Evolutionary conservation across 2,329 filamentous ascomycete species (phyloP), one percentile per base, ranked within the genome.

Genomic region (Lachnellula hyalina): DNA sequence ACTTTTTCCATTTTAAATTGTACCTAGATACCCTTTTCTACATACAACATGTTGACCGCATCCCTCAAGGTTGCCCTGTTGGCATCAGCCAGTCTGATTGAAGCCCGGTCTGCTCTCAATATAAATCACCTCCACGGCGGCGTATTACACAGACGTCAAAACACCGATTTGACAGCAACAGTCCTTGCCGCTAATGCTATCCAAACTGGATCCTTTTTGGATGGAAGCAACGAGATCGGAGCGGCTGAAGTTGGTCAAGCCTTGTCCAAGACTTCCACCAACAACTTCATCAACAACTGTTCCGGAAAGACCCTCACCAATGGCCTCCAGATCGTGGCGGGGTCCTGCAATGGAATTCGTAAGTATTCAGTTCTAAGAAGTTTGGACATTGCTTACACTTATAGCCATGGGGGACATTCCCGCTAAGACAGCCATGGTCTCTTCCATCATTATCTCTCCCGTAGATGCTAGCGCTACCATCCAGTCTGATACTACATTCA

Each of bases 291-390:
- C 60, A 69, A 70, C 54, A 54, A 59, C 46, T 70, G 68, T 47
- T 44, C 58, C 15, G 68, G 67, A 17, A 63, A 67, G 66, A 77
- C 73, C 0, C 67, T 83, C 47, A 86, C 83, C 59, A 83, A 87
- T 63, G 84, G 83, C 63, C 70, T 77, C 28, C 83, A 86, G 67
- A 73, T 78, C 50, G 73, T 73, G 55, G 68, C 62, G 4, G 84
- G 84, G 19, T 86, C 83, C 36, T 87, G 84, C 72, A 87, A 86
- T 38, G 67, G 68, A 53, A 68, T 70, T 40, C 52, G 67, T 69
- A 65, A 61, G 67, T 65, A 9, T n/a, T 14, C 14, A 23, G 2
- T n/a, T 21, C 40, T 15, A n/a, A 5, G 25, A 9, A 41, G 40
- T 15, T 28, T 4, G 14, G 21, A 19, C 23, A 35, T 44, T 17